phyloP scores from a whole-genome alignment of 169 alveolate genomes.

The Cyclospora cayetanensis region DNA sequence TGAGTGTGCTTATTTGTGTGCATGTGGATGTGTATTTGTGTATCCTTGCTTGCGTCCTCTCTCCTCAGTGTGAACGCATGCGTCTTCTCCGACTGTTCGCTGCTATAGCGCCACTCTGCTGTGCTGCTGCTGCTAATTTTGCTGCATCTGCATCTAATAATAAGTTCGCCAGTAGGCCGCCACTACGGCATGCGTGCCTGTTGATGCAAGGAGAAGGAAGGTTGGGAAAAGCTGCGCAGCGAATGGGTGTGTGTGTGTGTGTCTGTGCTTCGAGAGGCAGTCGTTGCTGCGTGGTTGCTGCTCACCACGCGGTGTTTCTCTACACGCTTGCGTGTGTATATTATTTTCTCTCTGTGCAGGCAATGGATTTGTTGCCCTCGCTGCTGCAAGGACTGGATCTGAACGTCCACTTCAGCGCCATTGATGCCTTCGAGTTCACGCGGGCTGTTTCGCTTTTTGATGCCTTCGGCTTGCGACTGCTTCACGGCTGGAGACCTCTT shows the following conservation, averaged over 20 bases:
- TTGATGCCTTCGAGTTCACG: constrained; percentile 62
- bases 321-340: no score
- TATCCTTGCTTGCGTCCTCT: neutral
- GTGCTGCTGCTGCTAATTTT: neutral
- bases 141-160: neutral
- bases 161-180: no score
- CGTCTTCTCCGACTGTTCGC: neutral
- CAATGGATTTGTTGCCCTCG: constrained; percentile 53
- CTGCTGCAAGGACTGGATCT: constrained; percentile 59
- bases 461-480: constrained; percentile 20
- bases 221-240: no score
- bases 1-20: neutral
- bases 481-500: constrained; percentile 63
- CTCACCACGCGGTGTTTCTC: no score
- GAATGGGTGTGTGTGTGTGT: no score
- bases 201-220: no score
- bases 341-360: no score
- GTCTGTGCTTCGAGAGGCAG: no score
- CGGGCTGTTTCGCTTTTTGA: constrained; percentile 61
- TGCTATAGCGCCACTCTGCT: neutral
- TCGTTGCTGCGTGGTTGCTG: no score
- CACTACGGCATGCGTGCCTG: no score
- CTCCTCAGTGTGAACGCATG: neutral
- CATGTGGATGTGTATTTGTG: neutral
- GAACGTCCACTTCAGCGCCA: constrained; percentile 40